Evolutionary conservation across 2,329 filamentous ascomycete genomes (phyloP).

Genomic region (Ceratocystis eucalypticola): DNA sequence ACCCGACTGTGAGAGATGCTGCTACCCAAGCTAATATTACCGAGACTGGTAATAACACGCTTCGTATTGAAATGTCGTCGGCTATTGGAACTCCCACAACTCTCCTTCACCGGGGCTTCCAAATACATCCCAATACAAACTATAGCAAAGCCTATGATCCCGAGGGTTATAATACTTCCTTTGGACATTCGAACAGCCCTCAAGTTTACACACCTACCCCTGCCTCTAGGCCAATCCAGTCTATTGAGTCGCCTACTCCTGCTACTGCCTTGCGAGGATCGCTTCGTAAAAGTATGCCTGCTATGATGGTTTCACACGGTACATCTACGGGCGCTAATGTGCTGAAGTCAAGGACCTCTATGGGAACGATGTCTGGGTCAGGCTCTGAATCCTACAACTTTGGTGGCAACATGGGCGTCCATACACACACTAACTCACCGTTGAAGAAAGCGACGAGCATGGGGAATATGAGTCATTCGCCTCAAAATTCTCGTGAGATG

Average conservation of each 20-base stretch:
- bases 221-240: slow-evolving; percentile 7
- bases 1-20: slow-evolving; percentile 63
- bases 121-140: slow-evolving; percentile 70
- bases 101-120: slow-evolving; percentile 60
- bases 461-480: slow-evolving; percentile 38
- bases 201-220: slow-evolving; percentile 28
- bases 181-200: slow-evolving; percentile 29
- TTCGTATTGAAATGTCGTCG: slow-evolving; percentile 26
- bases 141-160: slow-evolving; percentile 62
- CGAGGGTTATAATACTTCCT: slow-evolving; percentile 29
- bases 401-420: slow-evolving; percentile 70
- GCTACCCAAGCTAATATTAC: slow-evolving; percentile 59
- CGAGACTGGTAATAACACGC: slow-evolving; percentile 28
- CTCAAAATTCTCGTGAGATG: slow-evolving; percentile 49
- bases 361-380: neutral
- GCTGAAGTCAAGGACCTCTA: slow-evolving; percentile 9
- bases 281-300: slow-evolving; percentile 14
- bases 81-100: slow-evolving; percentile 42
- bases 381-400: slow-evolving; percentile 25
- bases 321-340: slow-evolving; percentile 9
- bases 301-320: slow-evolving; percentile 10
- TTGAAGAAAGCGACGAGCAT: slow-evolving; percentile 62
- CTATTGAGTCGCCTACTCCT: slow-evolving; percentile 10
- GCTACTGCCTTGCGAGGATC: neutral
- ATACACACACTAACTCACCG: slow-evolving; percentile 67